phyloP scores from a whole-genome alignment of 116 monocot genomes.

The Phalaenopsis hybrid region DNA sequence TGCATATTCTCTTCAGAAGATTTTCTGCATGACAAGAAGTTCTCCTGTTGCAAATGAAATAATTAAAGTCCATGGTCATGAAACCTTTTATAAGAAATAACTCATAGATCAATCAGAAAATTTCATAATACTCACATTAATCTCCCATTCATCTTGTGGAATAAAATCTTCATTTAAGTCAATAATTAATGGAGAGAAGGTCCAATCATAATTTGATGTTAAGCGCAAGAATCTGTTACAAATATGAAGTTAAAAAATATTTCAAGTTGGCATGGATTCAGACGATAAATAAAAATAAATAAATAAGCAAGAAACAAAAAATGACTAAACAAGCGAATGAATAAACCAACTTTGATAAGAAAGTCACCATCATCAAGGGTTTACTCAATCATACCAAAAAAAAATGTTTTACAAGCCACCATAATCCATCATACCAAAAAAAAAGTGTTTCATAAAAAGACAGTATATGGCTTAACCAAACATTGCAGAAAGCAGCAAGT shows the following conservation, averaged over 20 bases:
- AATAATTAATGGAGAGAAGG: conserved; percentile 72
- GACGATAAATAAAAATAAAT: not conserved
- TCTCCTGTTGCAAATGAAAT: conserved; percentile 34
- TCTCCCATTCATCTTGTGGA: conserved; percentile 56
- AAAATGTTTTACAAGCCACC: no score
- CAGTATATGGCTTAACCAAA: no score
- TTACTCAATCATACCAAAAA: no score
- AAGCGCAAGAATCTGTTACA: conserved; percentile 71
- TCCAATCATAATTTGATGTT: conserved; percentile 77
- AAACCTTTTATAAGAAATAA: not conserved
- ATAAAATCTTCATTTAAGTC: conserved; percentile 81
- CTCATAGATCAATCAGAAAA: not conserved
- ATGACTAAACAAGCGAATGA: no score
- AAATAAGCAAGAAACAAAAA: not conserved
- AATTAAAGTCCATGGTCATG: conserved; percentile 6
- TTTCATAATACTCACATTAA: conserved; percentile 45
- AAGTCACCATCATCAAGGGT: no score
- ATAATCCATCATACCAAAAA: no score
- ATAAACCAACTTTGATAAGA: no score
- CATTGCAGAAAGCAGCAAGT: not conserved
- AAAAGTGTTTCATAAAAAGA: no score
- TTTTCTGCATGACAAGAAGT: conserved; percentile 66
- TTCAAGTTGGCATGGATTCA: not conserved
- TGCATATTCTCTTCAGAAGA: conserved; percentile 49
- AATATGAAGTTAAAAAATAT: not conserved